Base-by-base conservation (phyloP, 2,329 filamentous ascomycete species). In the Ophiostoma sp. region DNA sequence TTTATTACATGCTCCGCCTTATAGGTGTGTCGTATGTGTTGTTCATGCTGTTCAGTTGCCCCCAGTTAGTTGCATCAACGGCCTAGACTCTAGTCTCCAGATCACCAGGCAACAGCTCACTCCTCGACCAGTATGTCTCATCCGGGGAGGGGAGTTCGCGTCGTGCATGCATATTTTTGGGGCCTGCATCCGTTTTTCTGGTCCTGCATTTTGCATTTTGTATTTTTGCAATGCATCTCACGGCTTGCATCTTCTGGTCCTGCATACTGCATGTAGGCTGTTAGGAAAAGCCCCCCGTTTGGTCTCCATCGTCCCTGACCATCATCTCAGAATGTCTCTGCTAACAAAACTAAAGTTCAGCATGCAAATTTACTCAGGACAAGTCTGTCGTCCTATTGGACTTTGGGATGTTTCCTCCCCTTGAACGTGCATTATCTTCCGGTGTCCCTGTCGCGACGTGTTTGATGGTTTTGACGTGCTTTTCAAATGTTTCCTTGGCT, bases 231-330 rank as follows among this genome's bases (percentile, higher is more conserved):
- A 15, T 48, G 42, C 42, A 19, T 48, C 42, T 48, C 6, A 4
- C 1, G 42, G 42, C 52, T 31, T 57, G 52, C 52, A 57, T 48
- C 8, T 59, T 8, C 17, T 33, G 15, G 25, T 64, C 59, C 36
- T 64, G 61, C 36, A 64, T 25, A n/a, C 33, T 39, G 59, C 59
- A 63, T 22, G 33, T 22, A 39, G 36, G n/a, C 61, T 42, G 7
- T n/a, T 64, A 42, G 42, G 36, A 42, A 42, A 64, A 63, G 19
- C 9, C 9, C 17, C 4, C 9, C 12, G 8, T 22, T 11, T 36
- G 19, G 36, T 15, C 33, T 15, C 33, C 59, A 64, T 42, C n/a
- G 61, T 63, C 61, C 61, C 61, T 64, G 61, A 64, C n/a, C 61
- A 42, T 45, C 61, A 28, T 64, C 9, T 42, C 36, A 11, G 3